Evolutionary conservation across 2,329 filamentous ascomycete species (phyloP).

Genomic region (Fusarium proliferatum): DNA sequence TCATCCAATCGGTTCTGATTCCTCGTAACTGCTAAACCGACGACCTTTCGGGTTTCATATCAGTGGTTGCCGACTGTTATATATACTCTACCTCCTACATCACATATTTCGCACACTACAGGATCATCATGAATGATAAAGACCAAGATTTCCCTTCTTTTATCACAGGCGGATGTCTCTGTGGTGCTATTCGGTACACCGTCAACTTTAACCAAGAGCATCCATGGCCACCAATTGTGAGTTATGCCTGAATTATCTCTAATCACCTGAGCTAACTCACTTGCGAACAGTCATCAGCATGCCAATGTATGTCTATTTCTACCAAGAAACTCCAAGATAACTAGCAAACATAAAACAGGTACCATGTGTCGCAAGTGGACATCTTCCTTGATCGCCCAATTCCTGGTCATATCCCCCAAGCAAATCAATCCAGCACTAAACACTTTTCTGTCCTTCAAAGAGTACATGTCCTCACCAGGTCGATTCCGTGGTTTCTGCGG

Average conservation of each 20-base stretch:
- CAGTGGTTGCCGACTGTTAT: not conserved
- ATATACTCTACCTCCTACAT: not conserved
- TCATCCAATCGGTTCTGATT: not conserved
- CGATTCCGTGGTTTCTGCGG: constrained; percentile 23
- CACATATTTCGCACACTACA: too few relatives aligned
- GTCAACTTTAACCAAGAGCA: constrained; percentile 7
- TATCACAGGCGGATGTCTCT: constrained; percentile 23
- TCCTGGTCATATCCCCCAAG: constrained; percentile 14
- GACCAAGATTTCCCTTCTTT: not conserved
- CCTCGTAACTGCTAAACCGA: not conserved
- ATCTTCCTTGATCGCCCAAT: constrained; percentile 23
- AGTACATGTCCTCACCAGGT: constrained; percentile 15
- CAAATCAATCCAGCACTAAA: constrained; percentile 1
- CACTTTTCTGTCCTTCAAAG: constrained; percentile 9
- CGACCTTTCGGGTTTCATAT: not conserved
- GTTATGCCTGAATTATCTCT: not conserved
- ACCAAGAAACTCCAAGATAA: not conserved
- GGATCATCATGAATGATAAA: not conserved
- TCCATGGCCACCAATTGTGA: constrained; percentile 13
- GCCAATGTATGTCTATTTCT: constrained; percentile 10
- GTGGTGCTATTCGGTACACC: constrained; percentile 14
- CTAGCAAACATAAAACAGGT: constrained; percentile 1
- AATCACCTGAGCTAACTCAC: not conserved
- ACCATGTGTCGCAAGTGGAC: constrained; percentile 34
- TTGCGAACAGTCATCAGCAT: constrained; percentile 13